Evolutionary conservation across 306 rosid species (phyloP), one percentile per base, ranked within the genome.

Genomic region (Prunus mira): DNA sequence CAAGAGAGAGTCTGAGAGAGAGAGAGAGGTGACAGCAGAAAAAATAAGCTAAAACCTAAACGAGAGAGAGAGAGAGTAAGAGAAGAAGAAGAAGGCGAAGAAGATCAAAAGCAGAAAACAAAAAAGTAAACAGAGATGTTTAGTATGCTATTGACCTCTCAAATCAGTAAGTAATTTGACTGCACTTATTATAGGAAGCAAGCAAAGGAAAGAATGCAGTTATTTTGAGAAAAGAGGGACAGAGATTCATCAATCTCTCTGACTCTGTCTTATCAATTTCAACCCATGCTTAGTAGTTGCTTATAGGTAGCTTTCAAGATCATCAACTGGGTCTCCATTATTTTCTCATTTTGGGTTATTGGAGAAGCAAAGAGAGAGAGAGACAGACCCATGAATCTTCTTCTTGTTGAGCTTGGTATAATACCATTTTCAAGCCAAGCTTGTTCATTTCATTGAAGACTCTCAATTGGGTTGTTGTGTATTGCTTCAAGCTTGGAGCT

Each of bases 241-340:
- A 67, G 72, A 60, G 70, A 64, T 77, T 72, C 54, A 68, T 72
- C 68, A 52, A 64, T 81, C 58, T 46, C 28, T 20, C 67, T 62
- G n/a, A 14, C 56, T 69, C 65, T 38, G 76, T 81, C 83, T 55
- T 54, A 72, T 81, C 79, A 82, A 79, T 76, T 83, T 68, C 84
- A 76, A 74, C 83, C 81, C 56, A 47, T 76, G 57, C 18, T 45
- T 17, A 6, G 14, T 65, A 14, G n/a, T 75, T 66, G 47, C 49
- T 50, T 9, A 49, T 65, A 38, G 9, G 43, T 38, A 25, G 11
- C 50, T 61, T 3, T 52, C 34, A 72, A 75, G 71, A 57, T 78
- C 71, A 20, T 60, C 76, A 65, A 71, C 67, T 77, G 58, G 58
- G 58, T 34, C 22, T 46, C 71, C 56, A 34, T 76, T 34, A 20